Conservation (phyloP, 352 stramenopile genomes). For the Pythium oligandrum region DNA sequence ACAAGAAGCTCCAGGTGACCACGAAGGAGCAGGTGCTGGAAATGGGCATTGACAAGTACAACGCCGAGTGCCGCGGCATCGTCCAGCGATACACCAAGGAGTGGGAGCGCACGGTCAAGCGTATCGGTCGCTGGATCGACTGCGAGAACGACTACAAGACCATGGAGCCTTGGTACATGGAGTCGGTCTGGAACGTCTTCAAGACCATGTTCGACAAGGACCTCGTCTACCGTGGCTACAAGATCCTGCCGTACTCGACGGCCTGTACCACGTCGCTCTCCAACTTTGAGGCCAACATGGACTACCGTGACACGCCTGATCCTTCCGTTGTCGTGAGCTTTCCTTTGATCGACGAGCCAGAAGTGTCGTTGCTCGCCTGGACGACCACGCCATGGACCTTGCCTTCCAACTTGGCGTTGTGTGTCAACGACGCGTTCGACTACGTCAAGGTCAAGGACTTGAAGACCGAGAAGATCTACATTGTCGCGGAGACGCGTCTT, state of each 20-base stretch:
- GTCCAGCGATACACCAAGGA: slow-evolving; percentile 98
- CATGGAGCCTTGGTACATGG: slow-evolving; percentile 99
- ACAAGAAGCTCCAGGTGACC: slow-evolving; percentile 98
- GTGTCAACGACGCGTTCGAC: slow-evolving; percentile 94
- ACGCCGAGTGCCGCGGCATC: slow-evolving; percentile 96
- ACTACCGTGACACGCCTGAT: slow-evolving; percentile 99
- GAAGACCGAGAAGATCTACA: slow-evolving; percentile 89
- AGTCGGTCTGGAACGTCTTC: slow-evolving; percentile 99
- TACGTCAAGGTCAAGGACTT: slow-evolving; percentile 98
- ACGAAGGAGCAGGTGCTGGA: slow-evolving; percentile 96
- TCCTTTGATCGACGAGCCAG: slow-evolving; percentile 84
- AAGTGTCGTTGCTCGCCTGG: slow-evolving; percentile 94
- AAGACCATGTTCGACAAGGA: slow-evolving; percentile 97
- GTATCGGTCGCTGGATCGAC: slow-evolving; percentile 99
- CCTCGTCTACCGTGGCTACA: slow-evolving; percentile 99
- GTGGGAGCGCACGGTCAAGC: slow-evolving; percentile 97
- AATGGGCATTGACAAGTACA: slow-evolving; percentile 99
- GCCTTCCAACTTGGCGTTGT: slow-evolving; percentile 97
- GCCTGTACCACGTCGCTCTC: slow-evolving; percentile 96
- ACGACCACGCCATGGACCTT: slow-evolving; percentile 99
- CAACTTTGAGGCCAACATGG: slow-evolving; percentile 99
- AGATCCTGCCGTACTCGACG: slow-evolving; percentile 99
- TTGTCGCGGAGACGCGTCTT: slow-evolving; percentile 92
- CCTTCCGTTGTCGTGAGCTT: slow-evolving; percentile 97
- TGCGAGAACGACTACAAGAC: slow-evolving; percentile 99